Percentiles rank a stretch among this genome's conserved stretches.
Evolutionary conservation across 495 filamentous ascomycete species (phyloP).

Genomic region (Melanomma pulvis-pyrius): DNA sequence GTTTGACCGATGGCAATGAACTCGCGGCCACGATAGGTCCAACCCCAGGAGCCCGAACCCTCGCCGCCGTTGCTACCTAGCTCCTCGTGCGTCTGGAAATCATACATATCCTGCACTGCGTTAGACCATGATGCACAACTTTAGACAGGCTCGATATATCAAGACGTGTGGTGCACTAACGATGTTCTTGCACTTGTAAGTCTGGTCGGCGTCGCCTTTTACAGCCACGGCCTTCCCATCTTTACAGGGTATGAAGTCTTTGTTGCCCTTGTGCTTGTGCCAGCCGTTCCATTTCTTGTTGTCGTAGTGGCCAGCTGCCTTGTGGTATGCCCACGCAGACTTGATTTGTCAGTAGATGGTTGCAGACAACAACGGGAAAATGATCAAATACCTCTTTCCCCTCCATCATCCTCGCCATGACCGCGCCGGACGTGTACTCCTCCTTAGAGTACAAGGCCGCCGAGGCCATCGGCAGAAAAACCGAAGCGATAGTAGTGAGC

Average conservation of each 20-base stretch:
- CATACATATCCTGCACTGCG: conserved; percentile 22
- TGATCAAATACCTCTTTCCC: conserved; percentile 19
- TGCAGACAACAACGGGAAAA: background rate
- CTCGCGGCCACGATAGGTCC: conserved; percentile 59
- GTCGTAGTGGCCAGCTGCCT: conserved; percentile 23
- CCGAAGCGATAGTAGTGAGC: conserved; percentile 17
- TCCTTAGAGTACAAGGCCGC: conserved; percentile 21
- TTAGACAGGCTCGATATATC: background rate
- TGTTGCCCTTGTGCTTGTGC: conserved; percentile 6
- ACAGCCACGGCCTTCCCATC: conserved; percentile 22
- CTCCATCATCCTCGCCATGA: conserved; percentile 27
- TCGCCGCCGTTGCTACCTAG: conserved; percentile 20
- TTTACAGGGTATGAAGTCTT: conserved; percentile 16
- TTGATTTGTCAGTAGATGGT: background rate
- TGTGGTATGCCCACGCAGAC: conserved; percentile 21
- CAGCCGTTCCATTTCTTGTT: conserved; percentile 20
- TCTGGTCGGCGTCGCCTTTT: conserved; percentile 22
- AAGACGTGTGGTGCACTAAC: background rate
- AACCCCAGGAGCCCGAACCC: conserved; percentile 49
- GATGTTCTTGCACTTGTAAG: conserved; percentile 31
- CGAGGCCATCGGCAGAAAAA: conserved; percentile 13
- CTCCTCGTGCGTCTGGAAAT: conserved; percentile 24
- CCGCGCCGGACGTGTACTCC: conserved; percentile 21
- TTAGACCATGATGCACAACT: background rate
- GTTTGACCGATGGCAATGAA: conserved; percentile 60